Conservation (phyloP, 2,329 filamentous ascomycete genomes). For the Ceratocystis smalleyi region DNA sequence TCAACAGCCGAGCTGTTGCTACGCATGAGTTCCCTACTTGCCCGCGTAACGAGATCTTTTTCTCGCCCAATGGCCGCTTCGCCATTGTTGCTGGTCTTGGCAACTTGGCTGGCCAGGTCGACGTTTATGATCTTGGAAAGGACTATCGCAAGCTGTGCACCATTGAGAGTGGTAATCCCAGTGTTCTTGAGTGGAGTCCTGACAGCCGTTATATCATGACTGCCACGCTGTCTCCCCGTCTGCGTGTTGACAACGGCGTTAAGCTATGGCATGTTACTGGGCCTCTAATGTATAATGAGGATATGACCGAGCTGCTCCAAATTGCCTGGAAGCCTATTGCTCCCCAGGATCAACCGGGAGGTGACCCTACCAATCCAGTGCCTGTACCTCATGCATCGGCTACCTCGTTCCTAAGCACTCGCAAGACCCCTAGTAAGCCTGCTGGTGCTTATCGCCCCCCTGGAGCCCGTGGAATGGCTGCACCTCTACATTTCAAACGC, state of each 20-base stretch:
- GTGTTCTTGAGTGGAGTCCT: constrained; percentile 92
- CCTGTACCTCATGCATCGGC: constrained; percentile 74
- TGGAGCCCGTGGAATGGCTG: constrained; percentile 74
- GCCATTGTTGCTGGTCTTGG: constrained; percentile 91
- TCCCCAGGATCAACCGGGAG: constrained; percentile 40
- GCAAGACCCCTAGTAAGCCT: constrained; percentile 91
- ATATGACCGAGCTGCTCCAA: constrained; percentile 87
- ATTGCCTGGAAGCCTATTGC: constrained; percentile 73
- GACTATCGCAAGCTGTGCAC: constrained; percentile 85
- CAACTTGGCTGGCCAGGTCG: constrained; percentile 92
- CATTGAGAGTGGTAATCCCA: constrained; percentile 89
- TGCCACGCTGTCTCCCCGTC: constrained; percentile 87
- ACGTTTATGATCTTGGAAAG: constrained; percentile 84
- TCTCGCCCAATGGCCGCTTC: constrained; percentile 86
- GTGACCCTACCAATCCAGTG: constrained; percentile 57
- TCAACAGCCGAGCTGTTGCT: constrained; percentile 72
- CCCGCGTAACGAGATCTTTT: constrained; percentile 86
- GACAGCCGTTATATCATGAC: constrained; percentile 93
- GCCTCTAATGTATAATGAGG: constrained; percentile 82
- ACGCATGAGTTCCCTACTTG: constrained; percentile 74
- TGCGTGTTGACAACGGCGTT: constrained; percentile 92
- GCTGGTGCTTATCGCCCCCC: constrained; percentile 94
- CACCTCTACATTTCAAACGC: constrained; percentile 88
- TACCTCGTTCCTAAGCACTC: constrained; percentile 61
- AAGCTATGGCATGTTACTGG: constrained; percentile 90